Conservation (phyloP, 2,329 filamentous ascomycete species). For the Apiospora koreana region DNA sequence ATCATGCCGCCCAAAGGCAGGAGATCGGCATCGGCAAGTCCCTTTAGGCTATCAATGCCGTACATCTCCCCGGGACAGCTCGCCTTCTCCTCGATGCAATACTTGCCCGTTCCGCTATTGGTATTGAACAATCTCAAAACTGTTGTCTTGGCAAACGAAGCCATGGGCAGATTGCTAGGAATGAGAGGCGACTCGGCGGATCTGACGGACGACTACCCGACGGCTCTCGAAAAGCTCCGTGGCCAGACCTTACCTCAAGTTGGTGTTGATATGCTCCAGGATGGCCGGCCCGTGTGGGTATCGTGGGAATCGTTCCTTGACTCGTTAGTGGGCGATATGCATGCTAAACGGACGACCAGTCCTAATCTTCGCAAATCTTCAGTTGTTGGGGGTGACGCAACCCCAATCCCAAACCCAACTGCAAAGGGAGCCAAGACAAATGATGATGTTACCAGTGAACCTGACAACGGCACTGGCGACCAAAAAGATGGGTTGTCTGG, state of each 20-base stretch:
- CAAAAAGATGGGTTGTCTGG: too few relatives aligned
- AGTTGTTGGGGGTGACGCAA: slow-evolving; percentile 32
- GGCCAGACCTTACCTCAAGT: slow-evolving; percentile 69
- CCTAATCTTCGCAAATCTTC: slow-evolving; percentile 18
- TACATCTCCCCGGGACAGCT: slow-evolving; percentile 53
- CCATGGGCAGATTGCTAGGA: slow-evolving; percentile 70
- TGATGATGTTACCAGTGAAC: not conserved
- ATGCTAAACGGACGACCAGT: slow-evolving; percentile 21
- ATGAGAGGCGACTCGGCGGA: slow-evolving; percentile 47
- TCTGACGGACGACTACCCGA: slow-evolving; percentile 41
- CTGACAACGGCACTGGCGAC: not conserved
- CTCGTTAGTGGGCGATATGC: slow-evolving; percentile 48
- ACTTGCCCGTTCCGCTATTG: slow-evolving; percentile 71
- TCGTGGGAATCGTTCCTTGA: slow-evolving; percentile 61
- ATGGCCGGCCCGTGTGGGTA: slow-evolving; percentile 62
- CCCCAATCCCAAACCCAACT: slow-evolving; percentile 39
- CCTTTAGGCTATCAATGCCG: slow-evolving; percentile 44
- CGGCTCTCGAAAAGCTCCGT: slow-evolving; percentile 59
- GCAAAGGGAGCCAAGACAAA: slow-evolving; percentile 29
- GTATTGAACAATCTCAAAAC: slow-evolving; percentile 70
- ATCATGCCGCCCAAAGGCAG: slow-evolving; percentile 20
- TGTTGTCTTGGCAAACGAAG: slow-evolving; percentile 72
- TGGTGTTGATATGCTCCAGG: slow-evolving; percentile 72
- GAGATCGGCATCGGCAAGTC: slow-evolving; percentile 34
- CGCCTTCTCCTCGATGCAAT: slow-evolving; percentile 70